phyloP scores from a whole-genome alignment of 2,329 filamentous ascomycete genomes.

The Biscogniauxia mediterranea region DNA sequence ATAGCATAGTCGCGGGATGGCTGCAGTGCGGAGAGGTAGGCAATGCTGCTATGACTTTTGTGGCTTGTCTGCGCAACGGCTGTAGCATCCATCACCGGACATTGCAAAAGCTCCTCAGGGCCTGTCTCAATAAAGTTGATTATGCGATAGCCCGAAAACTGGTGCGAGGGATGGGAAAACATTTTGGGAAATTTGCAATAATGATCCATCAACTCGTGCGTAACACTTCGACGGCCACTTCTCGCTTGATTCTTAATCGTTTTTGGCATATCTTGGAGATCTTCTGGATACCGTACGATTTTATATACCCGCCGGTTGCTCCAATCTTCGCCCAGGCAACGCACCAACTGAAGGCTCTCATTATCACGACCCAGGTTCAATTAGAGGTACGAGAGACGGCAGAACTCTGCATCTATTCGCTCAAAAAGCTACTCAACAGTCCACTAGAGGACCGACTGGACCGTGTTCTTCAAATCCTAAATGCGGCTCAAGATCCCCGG shows the following conservation, averaged over 20 bases:
- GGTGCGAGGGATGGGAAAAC: conserved; percentile 23
- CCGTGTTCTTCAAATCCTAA: conserved; percentile 8
- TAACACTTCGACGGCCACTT: conserved; percentile 12
- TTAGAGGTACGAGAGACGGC: conserved; percentile 18
- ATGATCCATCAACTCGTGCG: conserved; percentile 19
- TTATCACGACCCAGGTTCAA: conserved; percentile 11
- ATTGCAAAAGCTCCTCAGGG: conserved; percentile 25
- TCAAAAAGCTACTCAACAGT: conserved; percentile 5
- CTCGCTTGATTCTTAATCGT: conserved; percentile 19
- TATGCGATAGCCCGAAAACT: conserved; percentile 23
- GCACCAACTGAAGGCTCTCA: conserved; percentile 7
- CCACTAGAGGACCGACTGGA: conserved; percentile 12
- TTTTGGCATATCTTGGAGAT: conserved; percentile 26
- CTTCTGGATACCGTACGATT: conserved; percentile 19
- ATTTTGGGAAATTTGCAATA: conserved; percentile 18
- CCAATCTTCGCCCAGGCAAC: conserved; percentile 4
- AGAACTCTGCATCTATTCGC: conserved; percentile 1
- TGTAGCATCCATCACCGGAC: conserved; percentile 21
- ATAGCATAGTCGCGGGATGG: conserved; percentile 48
- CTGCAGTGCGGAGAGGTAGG: conserved; percentile 41
- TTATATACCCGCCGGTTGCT: conserved; percentile 12
- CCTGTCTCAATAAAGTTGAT: conserved; percentile 23
- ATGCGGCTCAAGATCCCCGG: neutral
- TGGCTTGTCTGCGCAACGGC: conserved; percentile 27
- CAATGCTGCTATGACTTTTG: conserved; percentile 28